A percentile compares a stretch with the other conserved stretches of the same genome.
Conservation (phyloP, 495 filamentous ascomycete genomes). For the Trichocladium antarcticum region DNA sequence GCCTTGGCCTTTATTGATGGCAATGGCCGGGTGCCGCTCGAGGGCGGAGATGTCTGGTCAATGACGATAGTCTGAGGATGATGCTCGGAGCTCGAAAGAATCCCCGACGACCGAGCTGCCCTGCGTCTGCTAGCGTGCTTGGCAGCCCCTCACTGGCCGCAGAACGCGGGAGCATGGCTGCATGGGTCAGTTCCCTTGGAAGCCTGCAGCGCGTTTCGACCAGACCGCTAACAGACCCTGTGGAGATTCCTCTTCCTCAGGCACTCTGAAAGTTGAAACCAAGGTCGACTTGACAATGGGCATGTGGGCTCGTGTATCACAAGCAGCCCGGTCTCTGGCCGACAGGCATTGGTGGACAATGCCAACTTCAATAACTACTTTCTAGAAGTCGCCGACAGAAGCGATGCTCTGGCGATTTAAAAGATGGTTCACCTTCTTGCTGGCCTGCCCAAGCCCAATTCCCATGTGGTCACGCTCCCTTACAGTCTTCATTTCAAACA, state of each 20-base stretch:
- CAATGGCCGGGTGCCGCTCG: neutral
- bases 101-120: neutral
- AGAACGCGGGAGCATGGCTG: too few species aligned
- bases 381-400: neutral
- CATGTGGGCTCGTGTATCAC: neutral
- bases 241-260: too few species aligned
- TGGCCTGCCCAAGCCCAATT: neutral
- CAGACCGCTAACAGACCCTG: too few species aligned
- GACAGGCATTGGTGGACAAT: neutral
- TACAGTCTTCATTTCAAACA: too few species aligned
- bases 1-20: neutral
- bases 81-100: neutral
- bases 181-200: too few species aligned
- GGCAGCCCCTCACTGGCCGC: neutral
- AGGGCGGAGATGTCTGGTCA: neutral
- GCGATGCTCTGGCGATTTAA: neutral
- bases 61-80: neutral
- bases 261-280: neutral
- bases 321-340: neutral
- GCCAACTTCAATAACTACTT: neutral
- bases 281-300: neutral
- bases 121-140: neutral
- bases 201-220: too few species aligned
- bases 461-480: neutral
- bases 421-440: neutral